Conservation (phyloP, 129 eudicot genomes). For the Artemisia tridentata region DNA sequence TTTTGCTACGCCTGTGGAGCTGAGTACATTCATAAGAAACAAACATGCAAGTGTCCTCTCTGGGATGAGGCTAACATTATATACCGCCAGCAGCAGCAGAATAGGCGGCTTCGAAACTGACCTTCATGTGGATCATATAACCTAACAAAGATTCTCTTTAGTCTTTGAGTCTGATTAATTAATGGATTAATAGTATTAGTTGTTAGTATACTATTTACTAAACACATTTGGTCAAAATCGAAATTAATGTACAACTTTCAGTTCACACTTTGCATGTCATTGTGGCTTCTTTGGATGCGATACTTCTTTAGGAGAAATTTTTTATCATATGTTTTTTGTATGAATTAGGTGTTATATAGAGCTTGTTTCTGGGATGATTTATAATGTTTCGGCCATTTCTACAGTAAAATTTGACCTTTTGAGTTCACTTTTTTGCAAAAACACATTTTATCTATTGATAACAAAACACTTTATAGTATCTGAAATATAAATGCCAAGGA, state of each 20-base stretch:
- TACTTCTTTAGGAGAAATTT: not conserved
- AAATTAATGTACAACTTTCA: not conserved
- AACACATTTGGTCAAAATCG: not conserved
- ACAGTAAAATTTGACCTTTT: too few species aligned
- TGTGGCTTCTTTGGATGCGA: not conserved
- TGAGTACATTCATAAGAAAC: conserved; percentile 56
- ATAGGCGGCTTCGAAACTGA: not conserved
- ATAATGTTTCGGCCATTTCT: too few species aligned
- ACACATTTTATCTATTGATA: too few species aligned
- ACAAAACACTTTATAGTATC: too few species aligned
- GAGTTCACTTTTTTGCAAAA: too few species aligned
- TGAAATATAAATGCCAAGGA: too few species aligned
- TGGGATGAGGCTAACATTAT: conserved; percentile 55
- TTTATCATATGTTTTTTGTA: not conserved
- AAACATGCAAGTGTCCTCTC: conserved; percentile 50
- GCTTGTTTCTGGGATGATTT: too few species aligned
- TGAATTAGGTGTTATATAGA: too few species aligned
- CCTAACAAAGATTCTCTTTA: not conserved
- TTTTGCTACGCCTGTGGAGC: conserved; percentile 83
- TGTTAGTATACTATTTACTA: not conserved
- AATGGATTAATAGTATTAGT: not conserved
- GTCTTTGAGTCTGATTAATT: not conserved
- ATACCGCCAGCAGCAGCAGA: not conserved
- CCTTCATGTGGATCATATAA: not conserved
- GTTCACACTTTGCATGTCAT: not conserved